A percentile compares a stretch with the other conserved stretches of the same genome.
These are phyloP conservation scores for Omphalea diandra DNA, from an alignment of 441 rosid species.

Conservation along the genomic window DNA sequence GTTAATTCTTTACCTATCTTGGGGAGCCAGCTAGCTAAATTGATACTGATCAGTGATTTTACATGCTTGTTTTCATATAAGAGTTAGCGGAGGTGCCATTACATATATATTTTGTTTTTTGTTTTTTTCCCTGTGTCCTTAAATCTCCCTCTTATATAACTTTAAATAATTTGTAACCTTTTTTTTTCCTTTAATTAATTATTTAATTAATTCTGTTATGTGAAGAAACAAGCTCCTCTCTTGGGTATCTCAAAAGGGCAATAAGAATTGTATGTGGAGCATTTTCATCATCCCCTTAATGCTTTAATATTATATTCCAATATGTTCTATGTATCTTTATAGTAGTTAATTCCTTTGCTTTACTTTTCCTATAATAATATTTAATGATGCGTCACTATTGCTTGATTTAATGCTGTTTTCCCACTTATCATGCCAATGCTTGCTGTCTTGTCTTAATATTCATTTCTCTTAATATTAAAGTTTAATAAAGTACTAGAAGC, in stretches of 20 bases:
- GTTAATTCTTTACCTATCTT: neutral
- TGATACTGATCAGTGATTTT: slow-evolving; percentile 6
- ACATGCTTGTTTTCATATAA: slow-evolving; percentile 13
- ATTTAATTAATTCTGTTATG: slow-evolving; percentile 14
- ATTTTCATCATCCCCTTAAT: slow-evolving; percentile 1
- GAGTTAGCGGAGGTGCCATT: slow-evolving; percentile 20
- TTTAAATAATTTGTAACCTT: neutral
- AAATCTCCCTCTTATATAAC: neutral
- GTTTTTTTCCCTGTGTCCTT: too few relatives aligned
- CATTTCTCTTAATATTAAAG: slow-evolving; percentile 11
- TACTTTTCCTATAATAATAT: slow-evolving; percentile 15
- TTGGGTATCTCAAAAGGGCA: slow-evolving; percentile 22
- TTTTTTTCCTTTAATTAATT: slow-evolving; percentile 6
- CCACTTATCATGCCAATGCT: slow-evolving; percentile 1
- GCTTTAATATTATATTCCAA: neutral
- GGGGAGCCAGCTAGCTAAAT: too few relatives aligned
- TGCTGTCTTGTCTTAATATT: slow-evolving; percentile 28
- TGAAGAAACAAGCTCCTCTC: slow-evolving; percentile 11
- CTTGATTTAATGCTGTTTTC: slow-evolving; percentile 14
- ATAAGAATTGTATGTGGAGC: slow-evolving; percentile 12
- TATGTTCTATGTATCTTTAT: slow-evolving; percentile 3
- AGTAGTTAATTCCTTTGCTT: neutral
- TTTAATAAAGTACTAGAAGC: too few relatives aligned
- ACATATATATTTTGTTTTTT: slow-evolving; percentile 15
- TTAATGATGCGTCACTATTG: slow-evolving; percentile 14